phyloP scores from a whole-genome alignment of 441 rosid species.

The Gossypium schwendimanii region DNA sequence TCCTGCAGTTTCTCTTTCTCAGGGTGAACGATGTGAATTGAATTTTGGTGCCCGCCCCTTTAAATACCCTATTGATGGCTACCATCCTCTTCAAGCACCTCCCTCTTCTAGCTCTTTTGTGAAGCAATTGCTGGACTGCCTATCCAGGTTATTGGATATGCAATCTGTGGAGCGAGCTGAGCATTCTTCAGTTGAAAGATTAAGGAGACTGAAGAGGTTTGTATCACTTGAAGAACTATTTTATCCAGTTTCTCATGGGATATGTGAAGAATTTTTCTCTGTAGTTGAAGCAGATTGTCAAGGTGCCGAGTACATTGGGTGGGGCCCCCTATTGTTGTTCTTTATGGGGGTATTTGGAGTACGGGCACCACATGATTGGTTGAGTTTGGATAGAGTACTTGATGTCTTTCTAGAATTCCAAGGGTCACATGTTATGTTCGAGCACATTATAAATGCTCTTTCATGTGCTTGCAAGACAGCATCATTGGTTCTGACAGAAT shows the following conservation, averaged over 20 bases:
- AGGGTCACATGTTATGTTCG: constrained; percentile 52
- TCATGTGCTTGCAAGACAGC: constrained; percentile 80
- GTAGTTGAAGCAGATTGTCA: constrained; percentile 48
- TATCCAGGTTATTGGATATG: constrained; percentile 64
- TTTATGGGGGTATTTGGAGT: constrained; percentile 64
- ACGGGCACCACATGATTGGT: constrained; percentile 74
- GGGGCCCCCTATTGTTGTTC: constrained; percentile 75
- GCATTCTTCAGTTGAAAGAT: constrained; percentile 51
- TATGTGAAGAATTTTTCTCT: constrained; percentile 67
- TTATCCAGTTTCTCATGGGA: constrained; percentile 58
- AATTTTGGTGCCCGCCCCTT: constrained; percentile 88
- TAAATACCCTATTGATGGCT: constrained; percentile 58
- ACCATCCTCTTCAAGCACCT: constrained; percentile 66
- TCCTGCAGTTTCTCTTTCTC: constrained; percentile 91
- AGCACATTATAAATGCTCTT: constrained; percentile 61
- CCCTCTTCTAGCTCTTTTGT: constrained; percentile 44
- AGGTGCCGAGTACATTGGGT: constrained; percentile 59
- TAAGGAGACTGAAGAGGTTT: constrained; percentile 68
- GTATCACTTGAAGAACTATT: constrained; percentile 66
- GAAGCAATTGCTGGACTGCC: constrained; percentile 53
- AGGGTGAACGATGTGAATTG: constrained; percentile 81
- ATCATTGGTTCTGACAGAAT: constrained; percentile 53
- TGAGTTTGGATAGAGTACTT: constrained; percentile 64
- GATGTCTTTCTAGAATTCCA: constrained; percentile 59
- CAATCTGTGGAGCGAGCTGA: constrained; percentile 46